A percentile compares a stretch with the other conserved stretches of the same genome.
These are phyloP conservation scores for Heliocybe sulcata DNA, from an alignment of 1,284 basidiomycete species.

Conservation along the genomic window DNA sequence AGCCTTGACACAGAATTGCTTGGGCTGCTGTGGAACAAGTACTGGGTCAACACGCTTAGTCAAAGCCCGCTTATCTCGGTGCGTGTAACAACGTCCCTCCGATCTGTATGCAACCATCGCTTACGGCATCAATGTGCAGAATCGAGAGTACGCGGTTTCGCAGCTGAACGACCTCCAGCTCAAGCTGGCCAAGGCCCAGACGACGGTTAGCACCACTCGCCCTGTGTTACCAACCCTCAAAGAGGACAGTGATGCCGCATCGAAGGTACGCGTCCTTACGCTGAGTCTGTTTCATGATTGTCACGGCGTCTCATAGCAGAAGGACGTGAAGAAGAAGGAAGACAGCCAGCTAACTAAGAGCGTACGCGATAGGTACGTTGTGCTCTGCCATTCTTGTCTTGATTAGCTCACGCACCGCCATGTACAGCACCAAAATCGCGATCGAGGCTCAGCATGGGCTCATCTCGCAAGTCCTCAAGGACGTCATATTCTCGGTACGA, in stretches of 20 bases:
- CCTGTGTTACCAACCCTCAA: constrained; percentile 38
- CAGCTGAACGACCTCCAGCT: constrained; percentile 85
- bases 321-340: constrained; percentile 70
- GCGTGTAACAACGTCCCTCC: constrained; percentile 20
- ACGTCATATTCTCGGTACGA: constrained; percentile 72
- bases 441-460: constrained; percentile 88
- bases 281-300: background rate
- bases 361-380: constrained; percentile 73
- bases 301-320: constrained; percentile 23
- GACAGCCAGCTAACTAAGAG: constrained; percentile 75
- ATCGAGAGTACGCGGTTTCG: constrained; percentile 85
- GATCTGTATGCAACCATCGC: background rate
- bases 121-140: constrained; percentile 40
- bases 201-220: constrained; percentile 45
- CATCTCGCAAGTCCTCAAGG: constrained; percentile 85
- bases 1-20: constrained; percentile 82
- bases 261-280: constrained; percentile 24
- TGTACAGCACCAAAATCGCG: constrained; percentile 70
- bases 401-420: background rate
- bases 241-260: background rate
- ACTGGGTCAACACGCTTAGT: constrained; percentile 95
- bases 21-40: constrained; percentile 96
- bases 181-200: constrained; percentile 70
- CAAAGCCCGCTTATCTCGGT: constrained; percentile 89
- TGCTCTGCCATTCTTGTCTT: background rate